A percentile compares a stretch with the other conserved stretches of the same genome.
Evolutionary conservation across 441 rosid genomes (phyloP).

Genomic region (Jatropha podagrica): DNA sequence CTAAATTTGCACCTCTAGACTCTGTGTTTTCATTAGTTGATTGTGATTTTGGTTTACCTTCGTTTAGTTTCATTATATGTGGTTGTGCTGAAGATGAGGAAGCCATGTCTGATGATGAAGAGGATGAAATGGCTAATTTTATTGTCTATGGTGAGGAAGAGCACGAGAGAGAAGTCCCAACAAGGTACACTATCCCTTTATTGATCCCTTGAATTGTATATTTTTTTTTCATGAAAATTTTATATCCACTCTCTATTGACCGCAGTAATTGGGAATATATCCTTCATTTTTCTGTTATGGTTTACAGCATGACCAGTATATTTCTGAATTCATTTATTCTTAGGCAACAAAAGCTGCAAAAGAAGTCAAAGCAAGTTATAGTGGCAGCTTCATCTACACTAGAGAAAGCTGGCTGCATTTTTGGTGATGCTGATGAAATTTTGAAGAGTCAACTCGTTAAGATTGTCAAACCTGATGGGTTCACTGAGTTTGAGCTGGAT

Average conservation of each 20-base stretch:
- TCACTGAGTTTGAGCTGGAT: constrained; percentile 56
- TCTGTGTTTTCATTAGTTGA: constrained; percentile 4
- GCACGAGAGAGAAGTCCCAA: constrained; percentile 44
- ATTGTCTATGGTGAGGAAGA: constrained; percentile 66
- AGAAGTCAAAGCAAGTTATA: constrained; percentile 55
- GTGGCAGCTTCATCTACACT: constrained; percentile 36
- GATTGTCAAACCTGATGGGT: constrained; percentile 15
- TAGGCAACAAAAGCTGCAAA: constrained; percentile 50
- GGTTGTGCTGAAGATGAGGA: constrained; percentile 68
- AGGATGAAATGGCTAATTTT: constrained; percentile 84
- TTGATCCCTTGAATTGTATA: neutral
- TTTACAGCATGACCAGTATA: neutral
- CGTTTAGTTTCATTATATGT: constrained; percentile 20
- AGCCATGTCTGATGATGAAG: constrained; percentile 49
- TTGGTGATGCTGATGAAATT: constrained; percentile 62
- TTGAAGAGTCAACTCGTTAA: constrained; percentile 29
- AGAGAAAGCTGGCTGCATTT: constrained; percentile 58
- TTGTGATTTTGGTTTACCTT: neutral
- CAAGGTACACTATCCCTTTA: constrained; percentile 37
- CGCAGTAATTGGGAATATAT: neutral
- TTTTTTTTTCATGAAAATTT: neutral
- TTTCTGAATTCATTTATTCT: neutral
- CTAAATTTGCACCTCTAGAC: neutral
- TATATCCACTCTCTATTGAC: neutral
- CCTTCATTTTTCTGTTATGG: neutral